Percentiles rank a stretch among this genome's conserved stretches.
Evolutionary conservation across 2,329 filamentous ascomycete species (phyloP).

Genomic region (Paecilomyces sp.): DNA sequence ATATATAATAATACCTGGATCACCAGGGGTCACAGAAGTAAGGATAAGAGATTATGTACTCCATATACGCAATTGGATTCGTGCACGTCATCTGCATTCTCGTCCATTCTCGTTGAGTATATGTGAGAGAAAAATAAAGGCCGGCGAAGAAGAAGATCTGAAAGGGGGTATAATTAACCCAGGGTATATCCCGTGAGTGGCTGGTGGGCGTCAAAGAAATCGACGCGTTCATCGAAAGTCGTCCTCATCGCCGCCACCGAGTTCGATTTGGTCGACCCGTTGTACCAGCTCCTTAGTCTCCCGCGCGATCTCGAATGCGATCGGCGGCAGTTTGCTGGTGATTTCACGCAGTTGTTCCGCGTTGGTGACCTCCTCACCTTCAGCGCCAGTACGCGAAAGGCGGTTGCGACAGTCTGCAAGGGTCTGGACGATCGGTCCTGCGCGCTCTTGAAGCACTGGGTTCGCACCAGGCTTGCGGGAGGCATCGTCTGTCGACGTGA

Average conservation of each 20-base stretch:
- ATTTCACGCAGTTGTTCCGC: conserved; percentile 47
- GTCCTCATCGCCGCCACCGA: conserved; percentile 28
- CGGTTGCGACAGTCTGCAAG: conserved; percentile 59
- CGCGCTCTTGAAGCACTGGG: conserved; percentile 42
- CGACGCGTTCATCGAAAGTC: not conserved
- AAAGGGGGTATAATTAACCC: not conserved
- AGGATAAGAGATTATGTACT: not conserved
- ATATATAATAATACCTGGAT: not conserved
- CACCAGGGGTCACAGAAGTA: not conserved
- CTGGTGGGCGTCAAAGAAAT: not conserved
- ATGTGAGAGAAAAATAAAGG: not conserved
- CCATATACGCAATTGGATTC: conserved; percentile 1
- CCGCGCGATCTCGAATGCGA: conserved; percentile 79
- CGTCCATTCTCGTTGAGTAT: conserved; percentile 1
- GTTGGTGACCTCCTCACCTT: conserved; percentile 53
- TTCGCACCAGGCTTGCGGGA: conserved; percentile 42
- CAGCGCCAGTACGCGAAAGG: conserved; percentile 57
- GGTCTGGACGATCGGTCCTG: conserved; percentile 32
- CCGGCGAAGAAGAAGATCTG: not conserved
- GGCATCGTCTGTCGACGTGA: conserved; percentile 56
- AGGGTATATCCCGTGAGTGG: not conserved
- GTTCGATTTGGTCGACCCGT: conserved; percentile 35
- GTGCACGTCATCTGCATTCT: conserved; percentile 1
- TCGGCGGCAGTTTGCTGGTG: conserved; percentile 66
- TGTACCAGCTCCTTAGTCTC: conserved; percentile 69